Evolutionary conservation across 495 filamentous ascomycete species (phyloP).

Genomic region (Aspergillus cristatus): DNA sequence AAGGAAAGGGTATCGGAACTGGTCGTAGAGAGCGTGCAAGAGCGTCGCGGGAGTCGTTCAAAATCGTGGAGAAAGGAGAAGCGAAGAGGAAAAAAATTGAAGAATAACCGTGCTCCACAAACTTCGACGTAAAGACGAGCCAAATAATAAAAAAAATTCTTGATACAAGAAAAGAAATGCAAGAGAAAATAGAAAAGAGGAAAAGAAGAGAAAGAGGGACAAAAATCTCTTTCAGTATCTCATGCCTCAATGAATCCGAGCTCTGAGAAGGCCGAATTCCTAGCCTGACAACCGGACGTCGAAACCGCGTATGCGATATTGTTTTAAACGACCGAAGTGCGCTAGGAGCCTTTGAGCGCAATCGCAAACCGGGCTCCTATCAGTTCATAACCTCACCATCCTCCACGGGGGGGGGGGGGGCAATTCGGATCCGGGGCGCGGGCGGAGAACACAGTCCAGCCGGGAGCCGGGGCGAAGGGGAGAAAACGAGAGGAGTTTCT

Average conservation of each 20-base stretch:
- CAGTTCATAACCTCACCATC: constrained; percentile 43
- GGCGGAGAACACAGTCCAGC: no score
- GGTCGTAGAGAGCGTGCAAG: constrained; percentile 34
- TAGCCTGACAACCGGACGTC: constrained; percentile 13
- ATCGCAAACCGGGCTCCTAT: constrained; percentile 37
- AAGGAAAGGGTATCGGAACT: constrained; percentile 21
- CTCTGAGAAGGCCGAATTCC: constrained; percentile 16
- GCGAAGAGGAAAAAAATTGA: constrained; percentile 7
- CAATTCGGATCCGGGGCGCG: constrained; percentile 5
- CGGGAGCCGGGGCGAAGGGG: no score
- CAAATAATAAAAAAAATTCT: constrained; percentile 10
- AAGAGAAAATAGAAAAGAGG: constrained; percentile 7
- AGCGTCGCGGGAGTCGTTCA: constrained; percentile 30
- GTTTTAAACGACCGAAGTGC: constrained; percentile 22
- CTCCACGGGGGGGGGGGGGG: no score
- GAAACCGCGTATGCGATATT: constrained; percentile 12
- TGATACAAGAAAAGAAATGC: constrained; percentile 12
- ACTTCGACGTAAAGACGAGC: constrained; percentile 11
- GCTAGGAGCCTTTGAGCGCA: constrained; percentile 40
- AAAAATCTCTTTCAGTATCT: constrained; percentile 18
- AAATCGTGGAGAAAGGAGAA: constrained; percentile 27
- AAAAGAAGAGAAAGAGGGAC: constrained; percentile 12
- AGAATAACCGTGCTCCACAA: constrained; percentile 15
- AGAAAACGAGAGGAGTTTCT: not conserved
- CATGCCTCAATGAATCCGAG: constrained; percentile 20